Conservation (phyloP, 2,329 filamentous ascomycete genomes). For the Bipolaris sorokiniana region DNA sequence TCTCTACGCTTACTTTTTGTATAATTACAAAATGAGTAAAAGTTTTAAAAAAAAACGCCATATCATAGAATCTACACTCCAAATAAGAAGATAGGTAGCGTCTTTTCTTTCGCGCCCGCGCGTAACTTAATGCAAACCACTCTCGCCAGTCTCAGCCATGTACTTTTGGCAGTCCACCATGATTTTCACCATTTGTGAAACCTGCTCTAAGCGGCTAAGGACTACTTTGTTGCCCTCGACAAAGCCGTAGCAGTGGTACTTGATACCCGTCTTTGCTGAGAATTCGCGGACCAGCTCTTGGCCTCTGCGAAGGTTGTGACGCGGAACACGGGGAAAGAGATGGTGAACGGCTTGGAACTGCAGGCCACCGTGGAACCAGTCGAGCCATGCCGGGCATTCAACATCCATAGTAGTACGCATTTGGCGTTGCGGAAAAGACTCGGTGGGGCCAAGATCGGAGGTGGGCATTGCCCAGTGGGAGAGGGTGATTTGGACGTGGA, state of each 20-base stretch:
- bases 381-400: conserved; percentile 83
- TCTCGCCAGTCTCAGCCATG: conserved; percentile 50
- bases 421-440: conserved; percentile 91
- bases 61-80: too few species aligned
- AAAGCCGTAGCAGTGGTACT: conserved; percentile 86
- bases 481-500: conserved; percentile 89
- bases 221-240: conserved; percentile 83
- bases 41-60: too few species aligned
- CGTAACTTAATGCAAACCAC: conserved; percentile 33
- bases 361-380: conserved; percentile 86
- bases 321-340: conserved; percentile 79
- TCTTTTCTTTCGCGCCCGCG: conserved; percentile 11
- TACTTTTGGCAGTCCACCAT: conserved; percentile 48
- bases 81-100: too few species aligned
- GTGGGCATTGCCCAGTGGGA: conserved; percentile 96
- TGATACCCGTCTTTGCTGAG: conserved; percentile 80
- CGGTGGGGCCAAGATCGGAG: conserved; percentile 78
- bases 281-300: conserved; percentile 81
- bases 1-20: too few species aligned
- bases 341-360: conserved; percentile 93
- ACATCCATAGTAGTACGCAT: conserved; percentile 93
- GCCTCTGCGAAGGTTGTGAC: conserved; percentile 78
- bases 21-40: too few species aligned
- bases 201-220: conserved; percentile 75
- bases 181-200: conserved; percentile 76